These are phyloP conservation scores for Candida coquimbonensis DNA, from an alignment of 805 yeast species.

Conservation along the genomic window DNA sequence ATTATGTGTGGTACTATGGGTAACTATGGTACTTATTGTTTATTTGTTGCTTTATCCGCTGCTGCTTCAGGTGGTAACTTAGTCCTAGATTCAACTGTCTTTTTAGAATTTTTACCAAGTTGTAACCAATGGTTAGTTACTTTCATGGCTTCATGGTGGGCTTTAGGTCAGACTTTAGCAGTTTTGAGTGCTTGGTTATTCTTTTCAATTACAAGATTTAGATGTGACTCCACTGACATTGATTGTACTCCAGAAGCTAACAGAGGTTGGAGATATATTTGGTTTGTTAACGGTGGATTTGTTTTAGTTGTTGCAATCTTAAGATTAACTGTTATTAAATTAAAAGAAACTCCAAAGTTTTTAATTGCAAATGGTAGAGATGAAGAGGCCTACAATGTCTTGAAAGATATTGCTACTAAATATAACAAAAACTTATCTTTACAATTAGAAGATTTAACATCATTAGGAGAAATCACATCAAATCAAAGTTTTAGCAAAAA, in stretches of 20 bases:
- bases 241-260: constrained; percentile 35
- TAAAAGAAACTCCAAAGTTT: constrained; percentile 49
- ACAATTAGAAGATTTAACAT: constrained; percentile 38
- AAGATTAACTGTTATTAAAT: constrained; percentile 34
- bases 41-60: constrained; percentile 37
- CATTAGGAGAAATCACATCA: constrained; percentile 35
- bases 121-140: constrained; percentile 43
- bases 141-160: constrained; percentile 49
- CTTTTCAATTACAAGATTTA: constrained; percentile 32
- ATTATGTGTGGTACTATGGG: constrained; percentile 43
- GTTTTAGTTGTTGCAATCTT: constrained; percentile 40
- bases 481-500: constrained; percentile 21
- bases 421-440: constrained; percentile 34
- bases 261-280: constrained; percentile 52
- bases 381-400: constrained; percentile 36
- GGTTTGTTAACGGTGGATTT: constrained; percentile 45
- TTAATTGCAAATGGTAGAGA: constrained; percentile 43
- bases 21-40: constrained; percentile 39
- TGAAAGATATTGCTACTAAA: constrained; percentile 39
- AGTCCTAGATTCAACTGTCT: constrained; percentile 42
- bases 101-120: constrained; percentile 42
- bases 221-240: constrained; percentile 36
- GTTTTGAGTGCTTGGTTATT: constrained; percentile 44
- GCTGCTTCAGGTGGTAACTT: constrained; percentile 48
- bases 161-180: constrained; percentile 47